phyloP scores from a whole-genome alignment of 2,329 filamentous ascomycete species.

The Cordyceps tenuipes region DNA sequence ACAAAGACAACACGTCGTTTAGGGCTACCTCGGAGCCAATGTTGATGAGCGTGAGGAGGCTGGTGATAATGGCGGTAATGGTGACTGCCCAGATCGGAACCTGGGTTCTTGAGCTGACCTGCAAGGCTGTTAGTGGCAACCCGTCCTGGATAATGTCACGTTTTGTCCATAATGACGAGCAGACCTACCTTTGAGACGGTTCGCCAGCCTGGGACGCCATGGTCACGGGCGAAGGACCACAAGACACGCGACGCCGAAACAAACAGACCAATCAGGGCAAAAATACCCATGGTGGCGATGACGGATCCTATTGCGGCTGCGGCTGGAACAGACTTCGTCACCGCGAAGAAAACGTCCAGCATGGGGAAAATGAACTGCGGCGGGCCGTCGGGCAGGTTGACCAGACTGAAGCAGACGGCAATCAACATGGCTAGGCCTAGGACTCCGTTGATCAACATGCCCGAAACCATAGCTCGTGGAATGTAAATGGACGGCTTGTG shows the following conservation, averaged over 20 bases:
- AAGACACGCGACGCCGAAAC: conserved; percentile 49
- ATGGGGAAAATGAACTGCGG: conserved; percentile 36
- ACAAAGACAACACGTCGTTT: conserved; percentile 20
- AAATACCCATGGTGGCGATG: conserved; percentile 40
- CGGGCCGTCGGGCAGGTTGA: conserved; percentile 36
- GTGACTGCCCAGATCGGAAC: conserved; percentile 23
- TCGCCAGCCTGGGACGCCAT: conserved; percentile 24
- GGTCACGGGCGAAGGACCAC: conserved; percentile 41
- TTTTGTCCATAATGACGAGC: not conserved
- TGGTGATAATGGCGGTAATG: conserved; percentile 20
- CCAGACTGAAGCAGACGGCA: conserved; percentile 42
- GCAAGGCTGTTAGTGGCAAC: conserved; percentile 15
- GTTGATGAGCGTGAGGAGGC: conserved; percentile 26
- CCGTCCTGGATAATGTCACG: not conserved
- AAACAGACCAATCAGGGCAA: conserved; percentile 44
- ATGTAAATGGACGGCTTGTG: conserved; percentile 40
- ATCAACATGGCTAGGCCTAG: conserved; percentile 48
- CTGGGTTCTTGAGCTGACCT: conserved; percentile 18
- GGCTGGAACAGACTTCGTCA: conserved; percentile 37
- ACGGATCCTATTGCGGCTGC: conserved; percentile 43
- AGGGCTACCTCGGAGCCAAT: conserved; percentile 24
- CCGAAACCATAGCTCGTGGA: conserved; percentile 40
- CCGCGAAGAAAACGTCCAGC: conserved; percentile 48
- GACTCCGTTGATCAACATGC: conserved; percentile 40
- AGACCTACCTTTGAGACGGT: not conserved